Evolutionary conservation across 2,329 filamentous ascomycete species (phyloP).

Genomic region (Cercospora sojina): DNA sequence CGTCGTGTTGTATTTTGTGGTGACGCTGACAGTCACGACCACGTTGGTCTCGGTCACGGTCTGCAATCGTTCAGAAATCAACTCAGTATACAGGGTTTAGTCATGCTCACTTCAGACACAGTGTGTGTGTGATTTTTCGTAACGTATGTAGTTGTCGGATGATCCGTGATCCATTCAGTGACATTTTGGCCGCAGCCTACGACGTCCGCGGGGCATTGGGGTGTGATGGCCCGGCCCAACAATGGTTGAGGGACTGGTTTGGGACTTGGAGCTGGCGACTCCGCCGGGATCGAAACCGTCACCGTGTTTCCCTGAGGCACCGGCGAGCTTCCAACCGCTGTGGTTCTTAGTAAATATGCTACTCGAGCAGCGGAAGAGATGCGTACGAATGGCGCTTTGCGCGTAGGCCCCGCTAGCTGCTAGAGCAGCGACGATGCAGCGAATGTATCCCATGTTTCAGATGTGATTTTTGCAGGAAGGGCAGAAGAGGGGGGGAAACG

Average conservation of each 20-base stretch:
- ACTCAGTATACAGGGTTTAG: neutral
- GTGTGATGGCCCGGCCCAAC: neutral
- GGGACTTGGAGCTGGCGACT: neutral
- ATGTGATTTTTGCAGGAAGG: neutral
- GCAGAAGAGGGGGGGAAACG: neutral
- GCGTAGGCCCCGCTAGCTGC: neutral
- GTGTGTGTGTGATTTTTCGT: neutral
- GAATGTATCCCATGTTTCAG: neutral
- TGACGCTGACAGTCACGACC: neutral
- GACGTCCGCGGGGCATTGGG: neutral
- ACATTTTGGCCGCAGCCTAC: neutral
- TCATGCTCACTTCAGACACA: neutral
- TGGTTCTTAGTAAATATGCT: neutral
- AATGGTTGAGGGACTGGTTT: neutral
- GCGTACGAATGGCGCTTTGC: neutral
- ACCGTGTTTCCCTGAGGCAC: neutral
- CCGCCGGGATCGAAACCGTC: neutral
- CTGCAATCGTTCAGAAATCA: neutral
- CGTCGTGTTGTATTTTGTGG: neutral
- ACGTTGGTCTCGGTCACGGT: neutral
- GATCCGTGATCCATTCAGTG: neutral
- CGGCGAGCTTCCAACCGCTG: conserved; percentile 3
- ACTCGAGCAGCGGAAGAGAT: neutral
- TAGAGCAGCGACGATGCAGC: neutral
- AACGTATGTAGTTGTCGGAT: neutral